phyloP scores from a whole-genome alignment of 2,329 filamentous ascomycete species.

The Tolypocladium capitatum region DNA sequence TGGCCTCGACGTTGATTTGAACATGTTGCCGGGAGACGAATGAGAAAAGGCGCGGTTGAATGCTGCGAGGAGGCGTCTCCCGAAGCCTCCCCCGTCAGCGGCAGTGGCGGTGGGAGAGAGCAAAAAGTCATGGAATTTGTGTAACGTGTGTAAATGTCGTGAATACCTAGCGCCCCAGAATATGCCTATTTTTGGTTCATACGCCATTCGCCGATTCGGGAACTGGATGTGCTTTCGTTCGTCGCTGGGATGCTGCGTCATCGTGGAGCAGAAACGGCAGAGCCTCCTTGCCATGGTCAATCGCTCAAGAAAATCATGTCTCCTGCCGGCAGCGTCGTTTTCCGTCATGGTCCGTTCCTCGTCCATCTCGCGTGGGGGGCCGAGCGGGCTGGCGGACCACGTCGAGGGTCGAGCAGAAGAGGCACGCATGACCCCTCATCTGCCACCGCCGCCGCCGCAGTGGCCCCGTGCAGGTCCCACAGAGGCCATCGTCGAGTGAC shows the following conservation, averaged over 20 bases:
- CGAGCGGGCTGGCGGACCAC: neutral
- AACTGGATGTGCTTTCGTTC: constrained; percentile 18
- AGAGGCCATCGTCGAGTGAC: constrained; percentile 1
- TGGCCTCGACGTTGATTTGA: neutral
- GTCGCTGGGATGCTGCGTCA: constrained; percentile 20
- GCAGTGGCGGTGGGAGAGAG: neutral
- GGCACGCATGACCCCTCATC: constrained; percentile 2
- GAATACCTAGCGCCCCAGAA: constrained; percentile 22
- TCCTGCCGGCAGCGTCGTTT: constrained; percentile 1
- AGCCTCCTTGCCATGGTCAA: constrained; percentile 11
- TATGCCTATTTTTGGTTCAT: constrained; percentile 24
- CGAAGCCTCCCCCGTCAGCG: neutral
- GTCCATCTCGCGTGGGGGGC: neutral
- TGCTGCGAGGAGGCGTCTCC: neutral
- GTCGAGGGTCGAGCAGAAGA: neutral
- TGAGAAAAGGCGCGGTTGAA: neutral
- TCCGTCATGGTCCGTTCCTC: constrained; percentile 4
- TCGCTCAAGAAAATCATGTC: constrained; percentile 12
- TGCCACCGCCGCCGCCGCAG: neutral
- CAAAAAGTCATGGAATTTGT: constrained; percentile 5
- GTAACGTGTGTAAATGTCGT: constrained; percentile 18
- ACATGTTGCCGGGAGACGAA: neutral
- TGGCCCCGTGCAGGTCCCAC: neutral
- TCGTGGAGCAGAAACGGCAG: constrained; percentile 13
- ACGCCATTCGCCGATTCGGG: constrained; percentile 26